These are phyloP conservation scores for Trametes meyenii DNA, from an alignment of 768 basidiomycete genomes.

Conservation along the genomic window DNA sequence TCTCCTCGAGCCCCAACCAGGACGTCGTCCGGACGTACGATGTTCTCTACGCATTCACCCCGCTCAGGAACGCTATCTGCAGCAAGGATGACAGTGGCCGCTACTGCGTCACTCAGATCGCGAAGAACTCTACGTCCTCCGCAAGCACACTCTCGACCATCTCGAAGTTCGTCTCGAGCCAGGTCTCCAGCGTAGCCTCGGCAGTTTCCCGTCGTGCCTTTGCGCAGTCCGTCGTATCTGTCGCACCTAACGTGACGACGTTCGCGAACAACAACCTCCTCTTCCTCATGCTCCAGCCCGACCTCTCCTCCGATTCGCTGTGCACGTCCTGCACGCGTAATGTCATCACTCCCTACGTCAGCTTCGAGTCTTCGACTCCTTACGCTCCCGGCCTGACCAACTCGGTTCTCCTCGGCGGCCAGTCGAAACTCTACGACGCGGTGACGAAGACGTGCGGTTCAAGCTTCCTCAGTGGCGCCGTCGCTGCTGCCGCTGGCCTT, in stretches of 20 bases:
- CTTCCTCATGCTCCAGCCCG: constrained; percentile 77
- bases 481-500: constrained; percentile 69
- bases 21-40: constrained; percentile 76
- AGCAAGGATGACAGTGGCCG: constrained; percentile 68
- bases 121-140: constrained; percentile 33
- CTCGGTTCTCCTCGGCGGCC: constrained; percentile 67
- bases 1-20: constrained; percentile 51
- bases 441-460: constrained; percentile 67
- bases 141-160: constrained; percentile 22
- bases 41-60: constrained; percentile 69
- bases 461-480: constrained; percentile 68
- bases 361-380: constrained; percentile 67
- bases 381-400: constrained; percentile 75
- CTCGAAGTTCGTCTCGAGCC: constrained; percentile 31
- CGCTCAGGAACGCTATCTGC: constrained; percentile 72
- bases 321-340: constrained; percentile 85
- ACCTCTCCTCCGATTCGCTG: constrained; percentile 50
- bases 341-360: constrained; percentile 75
- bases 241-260: constrained; percentile 56
- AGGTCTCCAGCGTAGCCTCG: constrained; percentile 22
- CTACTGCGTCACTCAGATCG: constrained; percentile 66
- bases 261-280: constrained; percentile 64
- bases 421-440: constrained; percentile 64
- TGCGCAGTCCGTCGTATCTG: constrained; percentile 37
- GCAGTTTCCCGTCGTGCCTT: constrained; percentile 24